Conservation (phyloP, 2,329 filamentous ascomycete species). For the Coniella vitis region DNA sequence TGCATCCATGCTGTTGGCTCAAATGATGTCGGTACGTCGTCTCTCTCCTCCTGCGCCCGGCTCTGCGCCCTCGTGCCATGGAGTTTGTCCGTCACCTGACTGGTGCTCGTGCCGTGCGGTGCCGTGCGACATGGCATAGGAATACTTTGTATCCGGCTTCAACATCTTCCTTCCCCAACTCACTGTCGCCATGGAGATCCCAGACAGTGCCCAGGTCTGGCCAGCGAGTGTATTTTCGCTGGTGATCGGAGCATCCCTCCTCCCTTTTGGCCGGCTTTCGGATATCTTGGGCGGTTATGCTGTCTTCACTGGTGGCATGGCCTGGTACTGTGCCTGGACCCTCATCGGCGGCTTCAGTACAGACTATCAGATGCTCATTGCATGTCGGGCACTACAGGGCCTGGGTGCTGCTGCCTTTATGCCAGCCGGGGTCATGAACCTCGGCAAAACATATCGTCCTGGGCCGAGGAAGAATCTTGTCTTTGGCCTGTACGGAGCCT, state of each 20-base stretch:
- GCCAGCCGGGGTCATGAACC: slow-evolving; percentile 61
- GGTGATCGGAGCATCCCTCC: slow-evolving; percentile 48
- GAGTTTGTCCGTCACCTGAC: no score
- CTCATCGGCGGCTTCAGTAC: slow-evolving; percentile 63
- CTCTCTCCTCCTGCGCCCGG: neutral
- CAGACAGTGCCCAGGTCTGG: slow-evolving; percentile 54
- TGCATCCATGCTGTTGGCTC: slow-evolving; percentile 50
- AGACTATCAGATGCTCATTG: slow-evolving; percentile 63
- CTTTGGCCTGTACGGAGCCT: slow-evolving; percentile 51
- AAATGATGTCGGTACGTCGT: slow-evolving; percentile 43
- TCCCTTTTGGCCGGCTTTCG: slow-evolving; percentile 54
- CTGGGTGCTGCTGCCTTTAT: slow-evolving; percentile 67
- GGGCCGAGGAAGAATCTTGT: slow-evolving; percentile 67
- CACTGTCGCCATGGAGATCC: slow-evolving; percentile 54
- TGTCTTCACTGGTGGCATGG: slow-evolving; percentile 52
- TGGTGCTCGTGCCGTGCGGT: no score
- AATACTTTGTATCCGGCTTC: slow-evolving; percentile 75
- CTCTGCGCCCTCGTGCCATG: no score
- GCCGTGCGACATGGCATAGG: no score
- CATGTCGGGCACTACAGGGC: slow-evolving; percentile 68
- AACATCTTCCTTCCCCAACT: slow-evolving; percentile 64
- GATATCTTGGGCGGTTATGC: slow-evolving; percentile 58
- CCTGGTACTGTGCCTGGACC: slow-evolving; percentile 63
- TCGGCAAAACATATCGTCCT: slow-evolving; percentile 62
- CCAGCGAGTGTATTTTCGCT: slow-evolving; percentile 55